phyloP scores from a whole-genome alignment of 345 rosid species.

The Aquilaria malaccensis region DNA sequence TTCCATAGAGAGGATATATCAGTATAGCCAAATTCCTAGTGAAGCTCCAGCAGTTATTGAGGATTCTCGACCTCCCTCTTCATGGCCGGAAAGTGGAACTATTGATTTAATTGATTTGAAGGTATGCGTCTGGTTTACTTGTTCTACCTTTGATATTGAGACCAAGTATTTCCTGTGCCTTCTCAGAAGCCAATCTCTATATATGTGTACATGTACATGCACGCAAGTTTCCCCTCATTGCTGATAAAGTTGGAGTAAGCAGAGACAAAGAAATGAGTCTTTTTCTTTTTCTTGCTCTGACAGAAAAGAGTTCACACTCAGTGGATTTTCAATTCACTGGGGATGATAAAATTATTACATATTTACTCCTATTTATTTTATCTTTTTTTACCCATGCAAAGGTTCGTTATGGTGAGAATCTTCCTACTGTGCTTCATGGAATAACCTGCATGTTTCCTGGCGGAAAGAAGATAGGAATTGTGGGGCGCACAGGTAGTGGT shows the following conservation, averaged over 20 bases:
- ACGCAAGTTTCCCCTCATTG: too few species aligned
- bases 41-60: conserved; percentile 74
- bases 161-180: too few species aligned
- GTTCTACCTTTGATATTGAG: too few species aligned
- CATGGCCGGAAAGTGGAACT: conserved; percentile 88
- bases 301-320: too few species aligned
- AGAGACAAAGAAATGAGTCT: too few species aligned
- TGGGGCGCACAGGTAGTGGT: conserved; percentile 98
- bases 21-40: conserved; percentile 79
- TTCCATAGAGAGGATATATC: conserved; percentile 95
- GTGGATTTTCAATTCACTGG: too few species aligned
- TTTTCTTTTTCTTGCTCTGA: too few species aligned
- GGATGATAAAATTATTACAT: neutral
- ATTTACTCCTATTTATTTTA: neutral
- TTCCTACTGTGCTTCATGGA: conserved; percentile 89
- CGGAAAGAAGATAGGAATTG: conserved; percentile 94
- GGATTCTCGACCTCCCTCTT: conserved; percentile 54
- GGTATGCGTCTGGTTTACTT: conserved; percentile 32
- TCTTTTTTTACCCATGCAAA: conserved; percentile 10
- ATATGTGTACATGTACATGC: too few species aligned
- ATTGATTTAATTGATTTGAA: conserved; percentile 78
- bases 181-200: neutral
- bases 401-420: conserved; percentile 97
- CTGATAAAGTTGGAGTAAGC: too few species aligned
- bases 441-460: conserved; percentile 84